Evolutionary conservation across 2,329 filamentous ascomycete species (phyloP).

Genomic region (Aspergillus oerlinghausenensis): DNA sequence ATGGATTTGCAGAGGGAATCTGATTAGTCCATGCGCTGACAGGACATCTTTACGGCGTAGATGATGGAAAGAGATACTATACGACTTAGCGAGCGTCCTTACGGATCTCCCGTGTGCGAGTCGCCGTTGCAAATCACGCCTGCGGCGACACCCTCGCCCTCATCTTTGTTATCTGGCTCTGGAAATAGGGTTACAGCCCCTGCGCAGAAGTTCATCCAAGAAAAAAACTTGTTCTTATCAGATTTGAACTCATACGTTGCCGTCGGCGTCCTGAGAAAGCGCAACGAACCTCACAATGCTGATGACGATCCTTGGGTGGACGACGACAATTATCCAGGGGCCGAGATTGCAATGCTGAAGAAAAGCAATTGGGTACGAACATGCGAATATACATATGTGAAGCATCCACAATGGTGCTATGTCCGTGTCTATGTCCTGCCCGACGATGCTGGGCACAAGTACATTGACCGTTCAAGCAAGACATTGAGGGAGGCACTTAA

Average conservation of each 20-base stretch:
- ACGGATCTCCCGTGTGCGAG: background rate
- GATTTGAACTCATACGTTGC: slow-evolving; percentile 24
- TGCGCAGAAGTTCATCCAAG: background rate
- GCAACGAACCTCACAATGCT: background rate
- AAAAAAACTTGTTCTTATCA: slow-evolving; percentile 7
- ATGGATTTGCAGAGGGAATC: background rate
- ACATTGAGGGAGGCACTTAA: slow-evolving; percentile 34
- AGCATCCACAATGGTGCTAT: slow-evolving; percentile 16
- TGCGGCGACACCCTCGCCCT: background rate
- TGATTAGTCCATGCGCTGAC: background rate
- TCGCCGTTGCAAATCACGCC: background rate
- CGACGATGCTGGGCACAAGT: slow-evolving; percentile 33
- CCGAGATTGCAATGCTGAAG: slow-evolving; percentile 25
- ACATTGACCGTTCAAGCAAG: slow-evolving; percentile 29
- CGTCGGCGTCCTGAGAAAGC: slow-evolving; percentile 27
- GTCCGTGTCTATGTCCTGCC: slow-evolving; percentile 38
- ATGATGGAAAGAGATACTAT: background rate
- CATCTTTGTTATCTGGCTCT: slow-evolving; percentile 1
- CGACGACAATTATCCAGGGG: slow-evolving; percentile 11
- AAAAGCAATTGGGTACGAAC: slow-evolving; percentile 35
- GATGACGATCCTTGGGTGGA: background rate
- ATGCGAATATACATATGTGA: slow-evolving; percentile 12
- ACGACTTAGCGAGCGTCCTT: background rate
- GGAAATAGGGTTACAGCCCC: background rate
- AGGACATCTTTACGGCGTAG: background rate